A percentile compares a stretch with the other conserved stretches of the same genome.
Conservation (phyloP, 1,139 yeast species). For the Suhomyces chickasaworum region DNA sequence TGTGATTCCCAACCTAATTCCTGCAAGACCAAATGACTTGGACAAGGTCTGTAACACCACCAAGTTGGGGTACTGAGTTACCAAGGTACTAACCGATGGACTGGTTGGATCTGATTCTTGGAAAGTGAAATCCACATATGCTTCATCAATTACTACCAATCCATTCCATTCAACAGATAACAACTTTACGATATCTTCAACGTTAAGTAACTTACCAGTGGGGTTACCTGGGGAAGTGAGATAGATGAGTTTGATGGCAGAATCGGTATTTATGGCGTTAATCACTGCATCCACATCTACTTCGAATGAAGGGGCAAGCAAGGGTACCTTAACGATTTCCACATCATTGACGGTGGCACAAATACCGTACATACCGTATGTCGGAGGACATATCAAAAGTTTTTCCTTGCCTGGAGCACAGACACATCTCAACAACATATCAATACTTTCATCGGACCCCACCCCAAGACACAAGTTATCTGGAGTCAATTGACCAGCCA, state of each 20-base stretch:
- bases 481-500: slow-evolving; percentile 44
- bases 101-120: slow-evolving; percentile 18
- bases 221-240: slow-evolving; percentile 99
- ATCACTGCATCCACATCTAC: slow-evolving; percentile 60
- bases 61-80: slow-evolving; percentile 76
- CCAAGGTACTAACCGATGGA: slow-evolving; percentile 78
- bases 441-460: slow-evolving; percentile 96
- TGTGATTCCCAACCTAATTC: slow-evolving; percentile 85
- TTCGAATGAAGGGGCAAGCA: slow-evolving; percentile 60
- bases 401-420: slow-evolving; percentile 84
- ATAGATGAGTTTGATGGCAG: slow-evolving; percentile 69
- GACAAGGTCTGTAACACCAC: slow-evolving; percentile 91
- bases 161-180: slow-evolving; percentile 71
- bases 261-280: slow-evolving; percentile 54
- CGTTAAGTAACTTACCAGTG: slow-evolving; percentile 68
- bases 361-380: slow-evolving; percentile 95
- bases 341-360: slow-evolving; percentile 91
- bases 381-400: slow-evolving; percentile 87
- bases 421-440: slow-evolving; percentile 79
- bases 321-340: slow-evolving; percentile 70
- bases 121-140: slow-evolving; percentile 81
- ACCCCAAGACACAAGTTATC: slow-evolving; percentile 90
- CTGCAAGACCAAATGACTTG: slow-evolving; percentile 95
- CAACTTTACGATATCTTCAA: slow-evolving; percentile 51
- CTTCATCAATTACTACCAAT: slow-evolving; percentile 87